These are phyloP conservation scores for Pterulicium gracile DNA, from an alignment of 1,284 basidiomycete species.

Conservation along the genomic window DNA sequence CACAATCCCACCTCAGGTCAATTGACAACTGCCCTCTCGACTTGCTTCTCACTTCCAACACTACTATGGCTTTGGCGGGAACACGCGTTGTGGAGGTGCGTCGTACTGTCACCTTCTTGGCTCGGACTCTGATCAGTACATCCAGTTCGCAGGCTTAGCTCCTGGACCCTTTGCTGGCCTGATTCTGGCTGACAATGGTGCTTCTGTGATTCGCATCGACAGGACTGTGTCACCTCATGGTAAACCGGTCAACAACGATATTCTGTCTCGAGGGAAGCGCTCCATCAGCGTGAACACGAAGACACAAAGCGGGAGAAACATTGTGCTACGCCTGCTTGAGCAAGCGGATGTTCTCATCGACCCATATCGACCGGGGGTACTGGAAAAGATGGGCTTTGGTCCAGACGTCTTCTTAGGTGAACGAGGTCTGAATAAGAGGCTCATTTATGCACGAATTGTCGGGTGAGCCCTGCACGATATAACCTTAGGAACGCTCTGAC, in stretches of 20 bases:
- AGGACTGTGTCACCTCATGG: slow-evolving; percentile 28
- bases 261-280: slow-evolving; percentile 62
- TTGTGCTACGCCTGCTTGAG: slow-evolving; percentile 51
- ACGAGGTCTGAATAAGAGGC: slow-evolving; percentile 43
- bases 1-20: too few relatives aligned
- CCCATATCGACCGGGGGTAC: slow-evolving; percentile 74
- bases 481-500: too few relatives aligned
- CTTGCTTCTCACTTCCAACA: background rate
- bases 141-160: slow-evolving; percentile 75
- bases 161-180: slow-evolving; percentile 78
- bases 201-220: slow-evolving; percentile 71
- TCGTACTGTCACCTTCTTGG: background rate
- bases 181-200: slow-evolving; percentile 74
- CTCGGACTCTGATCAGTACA: background rate
- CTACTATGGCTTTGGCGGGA: slow-evolving; percentile 2
- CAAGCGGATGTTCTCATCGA: slow-evolving; percentile 74
- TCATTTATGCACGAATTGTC: slow-evolving; percentile 56
- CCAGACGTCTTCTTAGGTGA: slow-evolving; percentile 60
- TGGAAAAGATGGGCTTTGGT: slow-evolving; percentile 70
- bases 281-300: slow-evolving; percentile 65
- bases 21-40: too few relatives aligned
- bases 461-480: slow-evolving; percentile 55
- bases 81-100: background rate
- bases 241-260: slow-evolving; percentile 30
- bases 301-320: slow-evolving; percentile 41